Base-by-base conservation (phyloP, 2,329 filamentous ascomycete genomes). In the Pseudomassariella vexata region DNA sequence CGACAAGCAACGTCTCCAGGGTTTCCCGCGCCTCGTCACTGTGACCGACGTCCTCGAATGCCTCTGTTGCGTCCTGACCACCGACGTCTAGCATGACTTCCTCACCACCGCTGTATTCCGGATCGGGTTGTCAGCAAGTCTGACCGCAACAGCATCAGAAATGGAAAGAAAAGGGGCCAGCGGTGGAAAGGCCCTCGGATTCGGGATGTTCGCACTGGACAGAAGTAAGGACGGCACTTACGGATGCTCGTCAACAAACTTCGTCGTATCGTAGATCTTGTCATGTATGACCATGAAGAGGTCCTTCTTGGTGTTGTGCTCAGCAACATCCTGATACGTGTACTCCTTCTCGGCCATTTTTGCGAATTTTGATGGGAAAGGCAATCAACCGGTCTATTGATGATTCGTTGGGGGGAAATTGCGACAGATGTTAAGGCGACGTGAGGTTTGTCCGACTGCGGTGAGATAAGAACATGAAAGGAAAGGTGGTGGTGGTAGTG, bases 21-120 rank as follows among this genome's bases (percentile, higher is more conserved):
- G 94, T 90, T 70, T 96, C 90, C 47, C 92, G 83, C 47, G 92
- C 92, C 73, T 98, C 92, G 64, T 98, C 92, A 53, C 85, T 94
- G 82, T 98, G 92, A 57, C 92, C 92, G 55, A 98, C 92, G 65
- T 98, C 92, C 71, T 98, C 92, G 60, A 98, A 98, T 41, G 92
- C 90, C 68, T 96, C 92, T 51, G 90, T 95, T 53, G 85, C 84
- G 64, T 98, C 92, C 68, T 95, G 89, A 49, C 92, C 92, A 55
- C 74, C 92, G 44, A 96, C 89, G 50, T 98, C 92, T 49, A 98
- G 82, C 43, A 98, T 71, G 50, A 98, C 92, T 70, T 98, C 92
- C 69, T 98, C 92, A 68, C 92, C 92, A 71, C 92, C 92, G 52
- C 92, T 96, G 56, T 45, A 5, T 10, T 12, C 6, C n/a, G 30